Conservation (phyloP, 768 basidiomycete genomes). For the Tricholoma sp. region DNA sequence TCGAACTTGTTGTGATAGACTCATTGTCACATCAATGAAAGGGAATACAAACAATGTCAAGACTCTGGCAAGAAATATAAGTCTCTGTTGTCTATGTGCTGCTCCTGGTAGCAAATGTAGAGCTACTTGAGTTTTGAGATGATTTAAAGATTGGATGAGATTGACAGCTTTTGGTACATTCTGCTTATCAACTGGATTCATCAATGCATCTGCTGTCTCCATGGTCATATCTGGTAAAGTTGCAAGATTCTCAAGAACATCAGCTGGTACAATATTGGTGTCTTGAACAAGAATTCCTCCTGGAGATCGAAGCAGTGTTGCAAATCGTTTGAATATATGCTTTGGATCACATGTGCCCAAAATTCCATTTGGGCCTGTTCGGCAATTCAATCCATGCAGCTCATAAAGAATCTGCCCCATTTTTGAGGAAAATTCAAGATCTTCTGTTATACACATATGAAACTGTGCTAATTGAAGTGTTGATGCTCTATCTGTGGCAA, state of each 20-base stretch:
- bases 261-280: background rate
- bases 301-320: conserved; percentile 16
- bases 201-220: conserved; percentile 10
- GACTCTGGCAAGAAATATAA: background rate
- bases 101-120: background rate
- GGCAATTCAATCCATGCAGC: conserved; percentile 16
- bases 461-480: conserved; percentile 18
- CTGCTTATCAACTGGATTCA: conserved; percentile 15
- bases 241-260: background rate
- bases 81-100: background rate
- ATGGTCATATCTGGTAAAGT: conserved; percentile 3
- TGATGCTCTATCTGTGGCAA: conserved; percentile 25
- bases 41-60: background rate
- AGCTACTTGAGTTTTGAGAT: background rate
- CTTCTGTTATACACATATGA: conserved; percentile 11
- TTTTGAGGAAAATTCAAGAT: conserved; percentile 4
- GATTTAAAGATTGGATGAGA: conserved; percentile 11
- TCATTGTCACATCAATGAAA: background rate
- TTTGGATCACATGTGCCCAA: conserved; percentile 23
- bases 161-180: conserved; percentile 19
- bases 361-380: conserved; percentile 14
- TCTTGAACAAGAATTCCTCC: conserved; percentile 14
- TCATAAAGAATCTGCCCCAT: background rate
- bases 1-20: background rate
- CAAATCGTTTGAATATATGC: conserved; percentile 25